Base-by-base conservation (phyloP, 1,139 yeast genomes). In the Pneumocystis oryctolagi region DNA sequence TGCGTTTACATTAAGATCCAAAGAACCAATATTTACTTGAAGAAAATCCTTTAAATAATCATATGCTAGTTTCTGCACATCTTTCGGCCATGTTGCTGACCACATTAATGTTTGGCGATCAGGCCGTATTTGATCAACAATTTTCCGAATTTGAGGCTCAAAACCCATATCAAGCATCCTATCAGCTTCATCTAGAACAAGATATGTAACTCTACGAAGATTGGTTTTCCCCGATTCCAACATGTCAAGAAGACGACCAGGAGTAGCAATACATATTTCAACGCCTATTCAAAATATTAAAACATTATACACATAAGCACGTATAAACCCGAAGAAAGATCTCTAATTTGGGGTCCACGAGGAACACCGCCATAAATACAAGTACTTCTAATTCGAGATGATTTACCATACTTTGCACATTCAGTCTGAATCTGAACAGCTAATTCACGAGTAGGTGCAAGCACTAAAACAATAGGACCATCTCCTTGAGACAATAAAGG, bases 11-110 rank as follows among this genome's bases (percentile, higher is more conserved):
- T 97, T 80, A 72, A 92, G 82, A 77, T 92, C 97, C 73, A 90
- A 81, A 66, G 97, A 92, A 74, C 98, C 98, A 75, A 92, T 79
- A 71, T 88, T 90, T 69, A 92, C 98, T 79, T 92, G 98, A 73
- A 92, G 90, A 72, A 92, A 95, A 74, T 92, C 96, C 67, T 82
- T 78, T 75, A 90, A 81, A 77, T 89, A 92, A 76, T 92, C 98
- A 72, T 85, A 82, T 69, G 97, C 94, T 73, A 92, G 82, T 70
- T 84, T 80, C 80, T 90, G 95, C 68, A 92, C 97, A 76, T 89
- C 95, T 81, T 89, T 89, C 73, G 98, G 98, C 98, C 98, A 92
- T 64, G 98, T 92, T 70, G 98, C 98, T 68, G 97, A 89, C 97
- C 97, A 92, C 97, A 92, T 88, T 73, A 92, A 82, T 66, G 98